Evolutionary conservation across 192 early-diverging fungal species (phyloP).

Genomic region (Backusella psychrophila): DNA sequence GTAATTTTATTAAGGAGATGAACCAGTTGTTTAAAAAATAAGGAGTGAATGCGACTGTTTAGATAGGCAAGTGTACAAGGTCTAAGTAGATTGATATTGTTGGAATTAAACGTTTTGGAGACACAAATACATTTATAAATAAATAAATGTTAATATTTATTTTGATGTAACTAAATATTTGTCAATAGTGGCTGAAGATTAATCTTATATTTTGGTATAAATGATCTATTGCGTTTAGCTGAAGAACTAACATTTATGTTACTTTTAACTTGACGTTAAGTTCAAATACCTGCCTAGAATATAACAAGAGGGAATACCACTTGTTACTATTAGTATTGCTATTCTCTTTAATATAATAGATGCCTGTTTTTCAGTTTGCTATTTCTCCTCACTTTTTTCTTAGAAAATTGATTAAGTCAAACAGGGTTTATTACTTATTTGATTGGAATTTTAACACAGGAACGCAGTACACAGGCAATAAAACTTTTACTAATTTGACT

Average conservation of each 20-base stretch:
- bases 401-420: neutral
- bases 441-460: no score
- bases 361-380: neutral
- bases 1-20: conserved; percentile 5
- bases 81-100: neutral
- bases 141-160: neutral
- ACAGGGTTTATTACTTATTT: no score
- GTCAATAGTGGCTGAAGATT: conserved; percentile 1
- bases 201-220: neutral
- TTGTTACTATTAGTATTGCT: neutral
- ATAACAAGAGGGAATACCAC: neutral
- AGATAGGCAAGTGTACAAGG: neutral
- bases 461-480: no score
- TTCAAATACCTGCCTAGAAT: neutral
- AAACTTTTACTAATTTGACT: no score
- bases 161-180: neutral
- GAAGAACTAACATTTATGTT: neutral
- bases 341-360: neutral
- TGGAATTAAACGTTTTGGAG: neutral
- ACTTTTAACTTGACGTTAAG: neutral
- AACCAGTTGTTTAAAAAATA: conserved; percentile 3
- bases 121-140: neutral
- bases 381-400: neutral
- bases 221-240: neutral
- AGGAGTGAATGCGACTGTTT: neutral